Conservation (phyloP, 2,329 filamentous ascomycete genomes). For the Fusarium continuum region DNA sequence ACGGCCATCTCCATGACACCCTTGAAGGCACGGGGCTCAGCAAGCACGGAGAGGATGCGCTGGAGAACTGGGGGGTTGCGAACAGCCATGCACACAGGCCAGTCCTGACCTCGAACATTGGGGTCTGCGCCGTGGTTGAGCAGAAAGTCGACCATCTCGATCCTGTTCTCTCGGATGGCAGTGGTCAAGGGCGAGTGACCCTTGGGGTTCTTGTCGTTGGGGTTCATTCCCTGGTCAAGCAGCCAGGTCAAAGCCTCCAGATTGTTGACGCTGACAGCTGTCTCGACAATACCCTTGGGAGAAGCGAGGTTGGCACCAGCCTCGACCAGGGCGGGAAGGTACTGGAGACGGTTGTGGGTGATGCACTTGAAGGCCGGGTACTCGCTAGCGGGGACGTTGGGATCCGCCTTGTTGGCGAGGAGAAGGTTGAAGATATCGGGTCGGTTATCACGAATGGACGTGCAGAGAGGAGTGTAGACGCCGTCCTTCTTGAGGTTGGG, state of each 20-base stretch:
- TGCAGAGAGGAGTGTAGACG: slow-evolving; percentile 73
- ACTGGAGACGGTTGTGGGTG: slow-evolving; percentile 70
- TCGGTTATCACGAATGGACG: slow-evolving; percentile 73
- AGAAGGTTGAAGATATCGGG: slow-evolving; percentile 69
- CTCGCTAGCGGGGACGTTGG: slow-evolving; percentile 69
- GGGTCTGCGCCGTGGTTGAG: slow-evolving; percentile 68
- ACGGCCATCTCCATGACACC: slow-evolving; percentile 75
- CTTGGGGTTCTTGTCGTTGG: slow-evolving; percentile 66
- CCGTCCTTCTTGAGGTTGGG: slow-evolving; percentile 71
- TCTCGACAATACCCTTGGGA: slow-evolving; percentile 73
- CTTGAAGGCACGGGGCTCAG: slow-evolving; percentile 69
- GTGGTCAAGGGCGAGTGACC: slow-evolving; percentile 72
- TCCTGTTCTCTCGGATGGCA: slow-evolving; percentile 68
- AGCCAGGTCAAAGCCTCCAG: slow-evolving; percentile 68
- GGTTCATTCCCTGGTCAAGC: slow-evolving; percentile 66
- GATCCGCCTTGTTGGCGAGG: slow-evolving; percentile 65
- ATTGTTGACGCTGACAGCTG: slow-evolving; percentile 69
- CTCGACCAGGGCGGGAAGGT: slow-evolving; percentile 66
- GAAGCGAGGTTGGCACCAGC: slow-evolving; percentile 67
- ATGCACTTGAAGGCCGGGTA: slow-evolving; percentile 75
- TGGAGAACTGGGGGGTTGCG: slow-evolving; percentile 67
- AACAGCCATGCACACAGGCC: slow-evolving; percentile 76
- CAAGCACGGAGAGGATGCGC: slow-evolving; percentile 64
- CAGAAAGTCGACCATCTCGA: slow-evolving; percentile 68
- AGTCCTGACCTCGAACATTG: slow-evolving; percentile 71